Conservation (phyloP, 1,284 basidiomycete species). For the Apiotrichum mycotoxinovorans region DNA sequence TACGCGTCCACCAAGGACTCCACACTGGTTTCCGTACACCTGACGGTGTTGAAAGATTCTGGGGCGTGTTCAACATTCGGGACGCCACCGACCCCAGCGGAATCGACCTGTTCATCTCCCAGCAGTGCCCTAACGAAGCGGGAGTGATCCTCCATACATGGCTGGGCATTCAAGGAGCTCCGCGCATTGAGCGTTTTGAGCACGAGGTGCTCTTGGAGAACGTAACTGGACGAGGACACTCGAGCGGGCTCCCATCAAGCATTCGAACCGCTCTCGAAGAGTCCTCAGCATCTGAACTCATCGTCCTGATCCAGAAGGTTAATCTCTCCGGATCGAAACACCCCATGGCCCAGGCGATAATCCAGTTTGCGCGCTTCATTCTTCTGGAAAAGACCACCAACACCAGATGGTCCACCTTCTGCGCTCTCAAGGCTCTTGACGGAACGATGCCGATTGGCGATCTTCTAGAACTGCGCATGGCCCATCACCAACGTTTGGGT, state of each 20-base stretch:
- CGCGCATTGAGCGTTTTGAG: not conserved
- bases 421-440: constrained; percentile 7
- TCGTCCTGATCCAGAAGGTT: constrained; percentile 4
- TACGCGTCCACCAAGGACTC: constrained; percentile 12
- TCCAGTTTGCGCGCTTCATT: not conserved
- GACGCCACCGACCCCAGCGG: not conserved
- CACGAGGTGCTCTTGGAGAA: constrained; percentile 10
- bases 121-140: constrained; percentile 8
- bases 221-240: not conserved
- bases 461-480: constrained; percentile 2
- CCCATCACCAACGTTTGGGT: constrained; percentile 3
- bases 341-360: not conserved
- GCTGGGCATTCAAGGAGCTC: constrained; percentile 2
- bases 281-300: not conserved
- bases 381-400: constrained; percentile 6
- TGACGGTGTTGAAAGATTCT: constrained; percentile 5
- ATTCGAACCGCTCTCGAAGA: constrained; percentile 10
- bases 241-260: constrained; percentile 1
- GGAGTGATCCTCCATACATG: constrained; percentile 13
- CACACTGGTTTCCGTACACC: constrained; percentile 12
- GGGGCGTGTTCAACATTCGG: constrained; percentile 1
- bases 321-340: not conserved
- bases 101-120: constrained; percentile 13
- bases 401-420: not conserved
- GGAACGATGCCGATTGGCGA: constrained; percentile 3